These are phyloP conservation scores for Oryza meridionalis DNA, from an alignment of 176 grass and related monocot genomes.

Conservation along the genomic window DNA sequence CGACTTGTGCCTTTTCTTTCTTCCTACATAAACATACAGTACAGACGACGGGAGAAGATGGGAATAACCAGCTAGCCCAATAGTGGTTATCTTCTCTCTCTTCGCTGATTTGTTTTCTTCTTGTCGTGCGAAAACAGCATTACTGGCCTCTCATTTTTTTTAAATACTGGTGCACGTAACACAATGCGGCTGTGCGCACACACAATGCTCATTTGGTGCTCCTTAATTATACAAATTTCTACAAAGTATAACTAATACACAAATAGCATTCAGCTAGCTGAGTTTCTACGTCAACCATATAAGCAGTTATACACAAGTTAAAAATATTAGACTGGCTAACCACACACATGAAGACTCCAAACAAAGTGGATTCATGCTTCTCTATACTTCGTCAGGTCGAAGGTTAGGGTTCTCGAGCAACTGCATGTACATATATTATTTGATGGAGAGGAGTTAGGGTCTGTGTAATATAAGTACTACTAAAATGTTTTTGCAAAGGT, in stretches of 20 bases:
- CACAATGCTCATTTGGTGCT: not conserved
- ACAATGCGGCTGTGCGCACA: not conserved
- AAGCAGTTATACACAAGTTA: conserved; percentile 28
- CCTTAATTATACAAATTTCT: not conserved
- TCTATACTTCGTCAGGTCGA: conserved; percentile 89
- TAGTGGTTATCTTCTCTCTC: too few species aligned
- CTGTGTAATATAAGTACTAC: not conserved
- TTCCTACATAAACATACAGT: too few species aligned
- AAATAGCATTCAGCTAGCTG: not conserved
- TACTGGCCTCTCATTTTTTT: too few species aligned
- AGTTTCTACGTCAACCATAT: conserved; percentile 22
- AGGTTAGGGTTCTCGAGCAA: conserved; percentile 94
- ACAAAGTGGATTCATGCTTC: conserved; percentile 54
- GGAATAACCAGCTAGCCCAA: too few species aligned
- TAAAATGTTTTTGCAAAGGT: not conserved
- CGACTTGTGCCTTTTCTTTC: too few species aligned
- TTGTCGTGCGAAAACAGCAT: too few species aligned
- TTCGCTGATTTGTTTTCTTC: too few species aligned
- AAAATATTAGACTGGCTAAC: not conserved
- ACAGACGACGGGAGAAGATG: too few species aligned
- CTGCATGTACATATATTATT: conserved; percentile 51
- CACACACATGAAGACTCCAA: conserved; percentile 1
- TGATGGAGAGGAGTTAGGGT: conserved; percentile 18
- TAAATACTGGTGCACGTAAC: not conserved
- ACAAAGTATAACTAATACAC: not conserved